Base-by-base conservation (phyloP, 2,329 filamentous ascomycete genomes). In the Davidsoniella eucalypti region DNA sequence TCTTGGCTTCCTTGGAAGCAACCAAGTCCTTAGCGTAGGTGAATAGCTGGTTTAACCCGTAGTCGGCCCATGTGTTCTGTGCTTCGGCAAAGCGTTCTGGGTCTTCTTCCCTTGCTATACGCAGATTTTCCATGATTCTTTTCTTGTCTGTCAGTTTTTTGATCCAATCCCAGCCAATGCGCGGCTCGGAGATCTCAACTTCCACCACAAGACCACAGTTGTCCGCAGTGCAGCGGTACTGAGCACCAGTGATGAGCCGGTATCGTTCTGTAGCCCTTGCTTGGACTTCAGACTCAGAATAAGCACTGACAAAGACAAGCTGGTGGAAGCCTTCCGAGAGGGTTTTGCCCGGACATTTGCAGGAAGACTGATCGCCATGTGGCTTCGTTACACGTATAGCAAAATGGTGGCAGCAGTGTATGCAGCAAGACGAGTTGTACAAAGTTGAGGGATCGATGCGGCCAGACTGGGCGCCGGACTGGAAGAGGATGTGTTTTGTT, bases 1-100 rank as follows among this genome's bases (percentile, higher is more conserved):
- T 70, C 42, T 69, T 62, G 0, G 59, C 59, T 7, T 64, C 62
- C 1, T 61, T 60, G 2, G 61, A 59, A 1, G 67, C 64, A 2
- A 72, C 62, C 5, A 71, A 62, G 52, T 78, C 72, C 29, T 66
- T 68, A 3, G 76, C 60, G 46, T 77, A 78, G 5, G 67, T 69
- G 51, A 69, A 67, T 3, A 78, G 59, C 9, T 72, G 73, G 5
- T 57, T 48, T 2, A 70, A 63, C 0, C 69, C 64, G n/a, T 65
- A 63, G 2, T 61, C 58, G 2, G 59, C 60, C 60, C 67, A 70
- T 7, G 64, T 60, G 12, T 68, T 61, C 2, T 64, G 60, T 1
- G 69, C 63, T 17, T 67, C 65, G 3, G 63, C 60, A 54, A 72
- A 78, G 6, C 75, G 64, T 0, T 61, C 63, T 0, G 72, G 70